Percentiles rank a stretch among this genome's conserved stretches.
These are phyloP conservation scores for Saccharum hybrid DNA, from an alignment of 202 grass and related monocot genomes.

Conservation along the genomic window DNA sequence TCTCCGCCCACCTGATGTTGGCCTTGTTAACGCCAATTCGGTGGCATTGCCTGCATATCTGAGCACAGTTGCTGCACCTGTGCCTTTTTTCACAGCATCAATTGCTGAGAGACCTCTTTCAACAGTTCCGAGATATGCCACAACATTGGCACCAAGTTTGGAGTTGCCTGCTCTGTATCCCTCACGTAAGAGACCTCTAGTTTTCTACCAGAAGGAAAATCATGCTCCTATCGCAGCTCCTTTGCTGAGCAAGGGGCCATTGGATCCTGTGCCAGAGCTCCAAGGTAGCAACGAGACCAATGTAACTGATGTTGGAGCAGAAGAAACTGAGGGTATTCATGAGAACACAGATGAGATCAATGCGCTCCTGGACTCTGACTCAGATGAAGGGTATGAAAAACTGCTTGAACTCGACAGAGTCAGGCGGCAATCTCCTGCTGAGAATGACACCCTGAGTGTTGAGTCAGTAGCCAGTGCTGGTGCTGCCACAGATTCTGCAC, in stretches of 20 bases:
- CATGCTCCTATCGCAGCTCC: conserved; percentile 19
- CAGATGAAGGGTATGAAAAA: conserved; percentile 59
- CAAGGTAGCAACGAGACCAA: conserved; percentile 73
- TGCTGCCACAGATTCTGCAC: conserved; percentile 36
- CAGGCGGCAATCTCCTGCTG: conserved; percentile 47
- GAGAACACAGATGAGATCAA: conserved; percentile 92
- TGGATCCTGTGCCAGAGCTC: conserved; percentile 60
- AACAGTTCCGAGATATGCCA: conserved; percentile 25
- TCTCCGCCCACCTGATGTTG: conserved; percentile 43
- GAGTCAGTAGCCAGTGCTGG: conserved; percentile 61
- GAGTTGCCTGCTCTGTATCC: conserved; percentile 14
- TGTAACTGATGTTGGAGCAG: conserved; percentile 55
- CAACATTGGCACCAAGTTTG: conserved; percentile 28
- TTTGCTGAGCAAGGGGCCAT: conserved; percentile 20
- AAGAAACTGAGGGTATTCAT: conserved; percentile 63
- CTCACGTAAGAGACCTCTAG: conserved; percentile 44
- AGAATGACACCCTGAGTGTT: conserved; percentile 52
- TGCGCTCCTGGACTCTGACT: conserved; percentile 79
- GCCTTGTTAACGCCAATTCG: conserved; percentile 35
- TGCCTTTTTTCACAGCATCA: conserved; percentile 39
- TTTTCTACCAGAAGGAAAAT: conserved; percentile 51
- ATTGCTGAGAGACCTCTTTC: conserved; percentile 37
- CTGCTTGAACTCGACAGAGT: conserved; percentile 50
- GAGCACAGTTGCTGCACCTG: conserved; percentile 42
- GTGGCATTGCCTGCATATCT: conserved; percentile 49